These are phyloP conservation scores for Diutina siamensis DNA, from an alignment of 1,139 yeast species.

Conservation along the genomic window DNA sequence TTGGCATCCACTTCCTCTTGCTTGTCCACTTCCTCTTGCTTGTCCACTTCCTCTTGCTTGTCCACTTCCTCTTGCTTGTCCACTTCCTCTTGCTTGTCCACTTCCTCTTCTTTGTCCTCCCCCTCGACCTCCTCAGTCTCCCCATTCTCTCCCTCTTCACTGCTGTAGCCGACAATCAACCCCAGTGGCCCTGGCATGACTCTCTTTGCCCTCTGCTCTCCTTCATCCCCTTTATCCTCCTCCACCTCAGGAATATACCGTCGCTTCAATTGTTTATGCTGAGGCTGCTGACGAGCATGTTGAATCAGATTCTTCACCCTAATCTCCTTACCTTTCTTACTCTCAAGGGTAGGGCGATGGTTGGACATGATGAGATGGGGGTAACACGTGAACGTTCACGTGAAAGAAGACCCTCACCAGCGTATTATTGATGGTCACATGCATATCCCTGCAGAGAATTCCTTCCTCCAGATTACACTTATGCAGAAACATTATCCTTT, in stretches of 20 bases:
- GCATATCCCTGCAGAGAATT: neutral
- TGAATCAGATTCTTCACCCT: neutral
- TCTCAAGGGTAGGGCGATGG: constrained; percentile 3
- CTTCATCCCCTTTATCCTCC: neutral
- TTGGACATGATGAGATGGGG: neutral
- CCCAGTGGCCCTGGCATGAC: neutral
- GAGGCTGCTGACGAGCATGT: constrained; percentile 3
- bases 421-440: neutral
- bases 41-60: neutral
- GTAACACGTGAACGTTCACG: neutral
- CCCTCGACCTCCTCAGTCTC: neutral
- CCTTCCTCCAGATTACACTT: too few relatives aligned
- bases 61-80: neutral
- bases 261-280: neutral
- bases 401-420: neutral
- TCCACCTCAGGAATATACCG: neutral
- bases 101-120: constrained; percentile 1
- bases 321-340: neutral
- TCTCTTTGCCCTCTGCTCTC: neutral
- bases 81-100: neutral
- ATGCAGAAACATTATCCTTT: too few relatives aligned
- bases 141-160: neutral
- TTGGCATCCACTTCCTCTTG: neutral
- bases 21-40: too few relatives aligned
- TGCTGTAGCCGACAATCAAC: neutral